Base-by-base conservation (phyloP, 306 rosid species). In the Vigna radiata region DNA sequence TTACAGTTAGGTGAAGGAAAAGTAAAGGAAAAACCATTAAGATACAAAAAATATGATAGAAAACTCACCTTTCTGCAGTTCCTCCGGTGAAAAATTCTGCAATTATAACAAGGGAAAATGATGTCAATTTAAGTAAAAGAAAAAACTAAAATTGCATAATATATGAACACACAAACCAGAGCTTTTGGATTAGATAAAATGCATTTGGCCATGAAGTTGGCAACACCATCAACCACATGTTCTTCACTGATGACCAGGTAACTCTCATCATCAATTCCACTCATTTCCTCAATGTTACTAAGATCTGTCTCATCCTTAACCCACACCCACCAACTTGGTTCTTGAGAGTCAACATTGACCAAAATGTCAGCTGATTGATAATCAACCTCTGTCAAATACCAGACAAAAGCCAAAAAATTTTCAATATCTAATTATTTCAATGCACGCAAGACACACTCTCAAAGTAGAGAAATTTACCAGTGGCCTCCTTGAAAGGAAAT, bases 261-360 rank as follows among this genome's bases (percentile, higher is more conserved):
- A 67, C 39, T 89, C 50, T 95, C 97, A 76, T 86, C 86, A 61
- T 95, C 97, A 61, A 95, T 88, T 46, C 97, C 97, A 82, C 97
- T 92, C 82, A 74, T 41, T 77, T 95, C 99, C 90, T 95, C 99
- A 50, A 81, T 81, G 62, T 88, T 88, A 67, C 64, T 71, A 0
- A 91, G 89, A 67, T 83, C 85, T 77, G 80, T 85, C 48, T 95
- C 97, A 53, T 90, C 96, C 4, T 86, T 81, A 60, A 95, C 91
- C 99, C 99, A 95, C 29, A 95, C 95, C 97, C 99, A 95, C 99
- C 97, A 89, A 75, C 97, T 92, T 56, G 97, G 91, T 27, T 90
- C 78, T 67, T 90, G 83, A 13, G 83, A 75, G 79, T 88, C 89
- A 66, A 95, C 87, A 71, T 89, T 90, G 83, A 95, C 83, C 76